Base-by-base conservation (phyloP, 208 protist species). In the Leishmania lainsoni region DNA sequence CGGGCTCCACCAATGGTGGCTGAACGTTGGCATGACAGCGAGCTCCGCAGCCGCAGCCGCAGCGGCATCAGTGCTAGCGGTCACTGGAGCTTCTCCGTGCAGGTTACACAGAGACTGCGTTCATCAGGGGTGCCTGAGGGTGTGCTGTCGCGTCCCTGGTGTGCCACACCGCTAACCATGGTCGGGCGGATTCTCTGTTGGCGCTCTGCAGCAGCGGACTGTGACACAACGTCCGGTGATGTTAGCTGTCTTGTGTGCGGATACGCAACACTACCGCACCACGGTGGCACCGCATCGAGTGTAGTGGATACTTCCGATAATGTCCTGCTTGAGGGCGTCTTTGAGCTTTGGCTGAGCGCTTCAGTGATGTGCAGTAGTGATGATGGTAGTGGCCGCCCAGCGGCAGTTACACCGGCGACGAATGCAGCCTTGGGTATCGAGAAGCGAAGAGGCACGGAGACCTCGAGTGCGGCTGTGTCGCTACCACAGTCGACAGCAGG, bases 51-150 rank as follows among this genome's bases (percentile, higher is more conserved):
- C 14, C 16, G 39, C 51, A 20, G 72, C 74, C 39, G 74, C 56
- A 22, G 3, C 32, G n/a, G n/a, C n/a, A n/a, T n/a, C n/a, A 42
- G 20, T 77, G 54, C 74, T 8, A 26, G 45, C 12, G 69, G n/a
- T 17, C 74, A 63, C 26, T 84, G 81, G 75, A 61, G 59, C 32
- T 76, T 80, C 32, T 80, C 76, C 16, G 69, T 81, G n/a, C 81
- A 85, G 1, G 2, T 81, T 20, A 75, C 71, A n/a, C 81, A 81
- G 0, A 59, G 71, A 22, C 32, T 81, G 52, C 74, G 74, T 4
- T 32, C 56, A 65, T 66, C 72, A n/a, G 72, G 14, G 32, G 10
- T 17, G 48, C 49, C 5, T 9, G 10, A 26, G 66, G 54, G 26
- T n/a, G 48, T 10, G 16, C 39, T 10, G 66, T 32, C 12, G 35